A percentile compares a stretch with the other conserved stretches of the same genome.
These are phyloP conservation scores for Meyerozyma elateridarum DNA, from an alignment of 1,139 yeast genomes.

Conservation along the genomic window DNA sequence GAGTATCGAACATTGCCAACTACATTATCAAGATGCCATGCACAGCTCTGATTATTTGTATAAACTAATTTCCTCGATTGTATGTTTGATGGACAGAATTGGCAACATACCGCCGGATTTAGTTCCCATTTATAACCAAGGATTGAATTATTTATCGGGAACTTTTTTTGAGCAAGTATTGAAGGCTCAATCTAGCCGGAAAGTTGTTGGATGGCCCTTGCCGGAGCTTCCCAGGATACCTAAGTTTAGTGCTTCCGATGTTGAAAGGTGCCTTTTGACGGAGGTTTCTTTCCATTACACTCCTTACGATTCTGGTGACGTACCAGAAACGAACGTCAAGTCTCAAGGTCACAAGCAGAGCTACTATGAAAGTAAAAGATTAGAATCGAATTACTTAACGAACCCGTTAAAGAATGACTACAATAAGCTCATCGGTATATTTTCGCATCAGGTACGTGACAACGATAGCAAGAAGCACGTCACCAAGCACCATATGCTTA, in stretches of 20 bases:
- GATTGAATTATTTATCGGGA: slow-evolving; percentile 54
- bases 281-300: slow-evolving; percentile 68
- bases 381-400: slow-evolving; percentile 63
- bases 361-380: slow-evolving; percentile 61
- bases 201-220: slow-evolving; percentile 59
- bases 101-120: slow-evolving; percentile 81
- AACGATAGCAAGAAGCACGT: slow-evolving; percentile 18
- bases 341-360: slow-evolving; percentile 21
- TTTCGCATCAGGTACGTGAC: slow-evolving; percentile 21
- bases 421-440: slow-evolving; percentile 56
- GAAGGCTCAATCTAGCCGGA: slow-evolving; percentile 17
- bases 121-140: slow-evolving; percentile 68
- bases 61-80: slow-evolving; percentile 75
- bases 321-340: neutral
- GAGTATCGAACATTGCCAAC: slow-evolving; percentile 74
- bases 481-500: slow-evolving; percentile 22
- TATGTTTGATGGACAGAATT: slow-evolving; percentile 76
- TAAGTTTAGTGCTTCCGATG: slow-evolving; percentile 62
- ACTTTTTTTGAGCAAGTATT: slow-evolving; percentile 50
- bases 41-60: slow-evolving; percentile 47
- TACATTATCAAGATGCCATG: slow-evolving; percentile 23
- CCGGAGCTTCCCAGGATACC: slow-evolving; percentile 69
- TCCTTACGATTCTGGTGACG: slow-evolving; percentile 45
- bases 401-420: slow-evolving; percentile 61
- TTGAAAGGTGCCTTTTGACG: slow-evolving; percentile 71